Evolutionary conservation across 2,329 filamentous ascomycete genomes (phyloP).

Genomic region (Cytospora mali): DNA sequence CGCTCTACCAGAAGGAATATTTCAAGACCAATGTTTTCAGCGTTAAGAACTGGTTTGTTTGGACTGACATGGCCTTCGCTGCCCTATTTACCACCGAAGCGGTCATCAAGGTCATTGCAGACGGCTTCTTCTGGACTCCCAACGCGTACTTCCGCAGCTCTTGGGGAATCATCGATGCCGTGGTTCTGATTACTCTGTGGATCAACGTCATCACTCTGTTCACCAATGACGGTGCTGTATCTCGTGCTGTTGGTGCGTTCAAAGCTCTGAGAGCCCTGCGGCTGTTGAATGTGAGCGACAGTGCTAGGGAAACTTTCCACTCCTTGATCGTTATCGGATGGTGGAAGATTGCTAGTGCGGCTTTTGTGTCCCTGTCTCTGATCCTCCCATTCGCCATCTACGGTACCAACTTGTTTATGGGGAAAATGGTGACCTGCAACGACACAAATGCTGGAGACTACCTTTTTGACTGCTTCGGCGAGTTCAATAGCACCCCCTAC

Average conservation of each 20-base stretch:
- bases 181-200: conserved; percentile 93
- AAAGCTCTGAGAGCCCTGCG: conserved; percentile 92
- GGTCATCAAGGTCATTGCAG: conserved; percentile 88
- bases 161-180: conserved; percentile 93
- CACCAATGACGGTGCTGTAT: conserved; percentile 79
- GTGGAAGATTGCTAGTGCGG: conserved; percentile 90
- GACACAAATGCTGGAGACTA: conserved; percentile 63
- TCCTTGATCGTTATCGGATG: conserved; percentile 92
- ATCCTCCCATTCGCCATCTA: conserved; percentile 97
- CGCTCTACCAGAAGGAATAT: conserved; percentile 89
- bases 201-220: conserved; percentile 88
- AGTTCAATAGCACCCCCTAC: conserved; percentile 76
- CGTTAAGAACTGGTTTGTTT: conserved; percentile 87
- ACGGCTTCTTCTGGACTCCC: conserved; percentile 94
- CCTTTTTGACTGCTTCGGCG: conserved; percentile 78
- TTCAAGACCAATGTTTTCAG: conserved; percentile 62
- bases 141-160: conserved; percentile 96
- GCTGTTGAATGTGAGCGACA: conserved; percentile 93
- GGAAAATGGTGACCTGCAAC: conserved; percentile 79
- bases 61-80: conserved; percentile 89
- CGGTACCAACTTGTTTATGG: conserved; percentile 89
- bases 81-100: conserved; percentile 84
- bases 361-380: conserved; percentile 91
- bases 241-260: conserved; percentile 91
- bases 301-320: conserved; percentile 93